Base-by-base conservation (phyloP, 2,329 filamentous ascomycete genomes). In the Colletotrichum truncatum region DNA sequence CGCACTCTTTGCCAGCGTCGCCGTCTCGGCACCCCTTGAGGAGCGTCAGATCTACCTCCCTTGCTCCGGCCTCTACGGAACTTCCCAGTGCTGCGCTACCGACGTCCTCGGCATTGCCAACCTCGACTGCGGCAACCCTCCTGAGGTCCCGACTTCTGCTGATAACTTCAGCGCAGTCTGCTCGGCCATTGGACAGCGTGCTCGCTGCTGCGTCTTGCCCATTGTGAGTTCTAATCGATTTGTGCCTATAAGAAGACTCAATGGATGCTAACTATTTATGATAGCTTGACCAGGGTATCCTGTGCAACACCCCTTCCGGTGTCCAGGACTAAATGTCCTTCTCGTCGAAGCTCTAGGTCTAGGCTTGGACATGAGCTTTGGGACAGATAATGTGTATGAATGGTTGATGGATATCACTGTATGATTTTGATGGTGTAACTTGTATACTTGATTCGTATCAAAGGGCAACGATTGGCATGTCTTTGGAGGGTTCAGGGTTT, bases 71-170 rank as follows among this genome's bases (percentile, higher is more conserved):
- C 76, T 83, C 18, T 82, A 82, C 70, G 73, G 72, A 69, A 78
- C 70, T 30, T 71, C 84, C 4, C 82, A 85, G 68, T 91, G 88
- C 81, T 91, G 88, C 73, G 84, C 87, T 12, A 88, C 87, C 23
- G 85, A 90, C 68, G 81, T 90, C 32, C 82, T 90, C 38, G 83
- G 85, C 64, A 67, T 89, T 63, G 85, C 83, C 3, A 78, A 87
- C 73, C 78, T 89, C 23, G 78, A 90, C 79, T 91, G 88, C 74
- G 76, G 71, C 16, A 73, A 77, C 63, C 86, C 86, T 18, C 8
- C 73, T 8, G 28, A 58, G 1, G 70, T 73, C 4, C 83, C 84
- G 12, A 70, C 71, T 36, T 71, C 73, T 67, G 76, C 79, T 54
- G 74, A 76, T 21, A 72, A 78, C 63, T 85, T 88, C 75, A 74